Base-by-base conservation (phyloP, 129 eudicot genomes). In the Pittosporum tobira region DNA sequence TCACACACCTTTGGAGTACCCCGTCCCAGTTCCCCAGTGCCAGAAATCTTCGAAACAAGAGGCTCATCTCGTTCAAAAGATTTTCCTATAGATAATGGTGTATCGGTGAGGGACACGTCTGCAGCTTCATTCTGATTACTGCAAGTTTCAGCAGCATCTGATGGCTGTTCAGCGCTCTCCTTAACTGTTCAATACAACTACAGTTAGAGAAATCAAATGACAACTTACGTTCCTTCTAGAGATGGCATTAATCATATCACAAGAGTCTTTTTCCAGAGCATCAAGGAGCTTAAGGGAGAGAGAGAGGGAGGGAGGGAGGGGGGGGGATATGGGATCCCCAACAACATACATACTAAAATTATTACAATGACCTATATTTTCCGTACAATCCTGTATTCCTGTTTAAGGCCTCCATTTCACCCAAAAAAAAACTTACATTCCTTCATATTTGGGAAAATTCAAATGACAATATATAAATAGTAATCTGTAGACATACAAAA, bases 1-100 rank as follows among this genome's bases (percentile, higher is more conserved):
- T 24, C 13, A 21, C 67, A 66, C 42, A 80, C 87, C 83, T 81
- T 76, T 6, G 87, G 87, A 36, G 74, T 72, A 51, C 83, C 87
- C 62, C 70, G 79, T 30, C 87, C 87, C 14, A 81, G 75, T 51
- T 71, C 75, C 48, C 73, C 77, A 44, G 83, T 55, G 40, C 67
- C 79, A 50, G 70, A 20, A 42, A 54, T 19, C 61, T 23, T 59
- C 47, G 25, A 34, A 53, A 23, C 67, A 48, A 66, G 25, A 37
- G 29, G 23, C 43, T 71, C 73, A 59, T 31, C 60, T 54, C 59
- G 59, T 21, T 50, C 49, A 52, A 67, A 77, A 23, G 81, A 79
- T 54, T 79, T 79, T 24, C 75, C 78, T 10, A 55, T 51, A 34
- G 67, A 29, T 62, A 71, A 75, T 20, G 66, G 51, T 42, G 72